Conservation (phyloP, 148 eudicot genomes). For the Chenopodium suecicum region DNA sequence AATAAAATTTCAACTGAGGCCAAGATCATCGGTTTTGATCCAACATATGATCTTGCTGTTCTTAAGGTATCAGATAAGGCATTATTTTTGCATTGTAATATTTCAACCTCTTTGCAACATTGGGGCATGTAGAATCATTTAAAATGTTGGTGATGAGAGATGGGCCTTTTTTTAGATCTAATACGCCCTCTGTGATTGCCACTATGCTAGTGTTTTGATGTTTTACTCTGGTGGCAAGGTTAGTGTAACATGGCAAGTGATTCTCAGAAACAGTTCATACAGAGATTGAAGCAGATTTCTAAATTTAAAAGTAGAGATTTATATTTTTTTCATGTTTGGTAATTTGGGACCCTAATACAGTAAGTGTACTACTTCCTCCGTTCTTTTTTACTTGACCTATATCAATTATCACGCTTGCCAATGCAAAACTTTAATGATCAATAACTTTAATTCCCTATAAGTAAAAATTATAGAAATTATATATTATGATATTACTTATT, state of each 20-base stretch:
- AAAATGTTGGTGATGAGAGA: neutral
- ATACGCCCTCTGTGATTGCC: neutral
- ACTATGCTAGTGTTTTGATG: neutral
- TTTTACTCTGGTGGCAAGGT: neutral
- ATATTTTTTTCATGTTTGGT: no score
- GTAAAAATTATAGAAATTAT: no score
- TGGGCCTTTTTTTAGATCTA: neutral
- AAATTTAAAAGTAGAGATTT: no score
- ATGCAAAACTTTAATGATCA: no score
- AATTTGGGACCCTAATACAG: no score
- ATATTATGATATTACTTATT: no score
- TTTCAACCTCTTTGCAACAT: neutral
- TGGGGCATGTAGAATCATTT: neutral
- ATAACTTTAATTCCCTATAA: no score
- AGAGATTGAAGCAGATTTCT: neutral
- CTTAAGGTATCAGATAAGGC: slow-evolving; percentile 54
- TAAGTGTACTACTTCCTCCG: no score
- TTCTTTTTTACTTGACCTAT: no score
- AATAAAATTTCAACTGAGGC: slow-evolving; percentile 61
- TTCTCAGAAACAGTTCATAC: neutral
- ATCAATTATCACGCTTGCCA: no score
- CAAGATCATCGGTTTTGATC: slow-evolving; percentile 72
- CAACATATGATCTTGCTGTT: slow-evolving; percentile 84
- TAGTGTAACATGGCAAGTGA: neutral
- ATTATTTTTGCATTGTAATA: neutral